phyloP scores from a whole-genome alignment of 208 protist species.

The Trypanosoma avium region DNA sequence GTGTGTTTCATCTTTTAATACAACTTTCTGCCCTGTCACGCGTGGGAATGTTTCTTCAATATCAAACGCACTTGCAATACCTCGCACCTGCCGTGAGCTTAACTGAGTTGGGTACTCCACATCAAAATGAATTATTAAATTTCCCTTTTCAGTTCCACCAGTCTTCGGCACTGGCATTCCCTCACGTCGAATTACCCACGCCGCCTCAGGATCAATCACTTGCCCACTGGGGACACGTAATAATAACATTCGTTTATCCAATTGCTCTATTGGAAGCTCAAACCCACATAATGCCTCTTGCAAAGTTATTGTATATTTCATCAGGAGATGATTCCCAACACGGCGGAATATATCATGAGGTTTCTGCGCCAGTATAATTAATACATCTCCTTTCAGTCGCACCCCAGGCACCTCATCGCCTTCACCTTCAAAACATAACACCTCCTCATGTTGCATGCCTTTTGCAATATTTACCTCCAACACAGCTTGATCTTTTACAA shows the following conservation, averaged over 20 bases:
- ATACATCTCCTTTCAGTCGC: conserved; percentile 93
- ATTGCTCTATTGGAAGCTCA: conserved; percentile 83
- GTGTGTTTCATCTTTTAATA: conserved; percentile 29
- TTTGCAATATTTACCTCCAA: conserved; percentile 95
- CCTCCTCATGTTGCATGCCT: conserved; percentile 92
- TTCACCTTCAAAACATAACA: conserved; percentile 94
- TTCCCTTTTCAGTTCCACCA: conserved; percentile 70
- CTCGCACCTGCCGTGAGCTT: conserved; percentile 28
- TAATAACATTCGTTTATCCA: conserved; percentile 82
- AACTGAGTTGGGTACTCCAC: conserved; percentile 82
- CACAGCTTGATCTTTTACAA: conserved; percentile 89
- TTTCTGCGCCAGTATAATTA: conserved; percentile 94
- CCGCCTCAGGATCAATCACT: conserved; percentile 71
- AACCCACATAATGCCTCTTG: conserved; percentile 94
- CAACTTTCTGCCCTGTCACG: conserved; percentile 64
- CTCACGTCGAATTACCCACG: conserved; percentile 78
- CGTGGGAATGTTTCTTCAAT: conserved; percentile 37
- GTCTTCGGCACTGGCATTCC: conserved; percentile 90
- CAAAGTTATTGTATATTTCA: conserved; percentile 86
- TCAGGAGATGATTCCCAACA: conserved; percentile 92
- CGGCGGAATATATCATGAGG: conserved; percentile 92
- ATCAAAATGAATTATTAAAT: conserved; percentile 82
- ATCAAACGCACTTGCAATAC: conserved; percentile 44
- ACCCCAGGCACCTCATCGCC: conserved; percentile 91
- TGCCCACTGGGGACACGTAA: conserved; percentile 67